phyloP scores from a whole-genome alignment of 1,139 yeast genomes.

The Debaryomyces singareniensis region DNA sequence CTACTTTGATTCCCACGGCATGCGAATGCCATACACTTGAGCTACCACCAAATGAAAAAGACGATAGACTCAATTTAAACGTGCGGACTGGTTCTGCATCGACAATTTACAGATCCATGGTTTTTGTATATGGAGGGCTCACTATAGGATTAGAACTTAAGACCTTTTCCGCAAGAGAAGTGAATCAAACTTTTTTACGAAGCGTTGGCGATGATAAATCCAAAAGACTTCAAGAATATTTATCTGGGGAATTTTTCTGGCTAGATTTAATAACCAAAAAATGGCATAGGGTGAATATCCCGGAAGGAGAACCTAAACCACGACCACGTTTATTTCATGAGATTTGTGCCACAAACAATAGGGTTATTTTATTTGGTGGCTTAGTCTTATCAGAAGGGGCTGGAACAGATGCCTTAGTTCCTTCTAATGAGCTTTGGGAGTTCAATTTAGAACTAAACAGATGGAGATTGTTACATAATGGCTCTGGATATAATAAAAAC shows the following conservation, averaged over 20 bases:
- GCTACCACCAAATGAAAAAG: constrained; percentile 42
- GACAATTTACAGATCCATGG: constrained; percentile 48
- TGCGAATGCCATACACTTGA: constrained; percentile 42
- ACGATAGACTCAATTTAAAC: constrained; percentile 44
- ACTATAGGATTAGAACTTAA: constrained; percentile 48
- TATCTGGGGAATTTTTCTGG: constrained; percentile 52
- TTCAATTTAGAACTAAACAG: constrained; percentile 43
- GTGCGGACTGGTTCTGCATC: constrained; percentile 65
- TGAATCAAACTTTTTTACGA: constrained; percentile 19
- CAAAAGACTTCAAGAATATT: constrained; percentile 32
- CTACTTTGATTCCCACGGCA: constrained; percentile 42
- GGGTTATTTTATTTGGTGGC: constrained; percentile 61
- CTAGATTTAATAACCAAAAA: constrained; percentile 49
- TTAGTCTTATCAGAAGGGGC: constrained; percentile 22
- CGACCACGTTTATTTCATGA: constrained; percentile 57
- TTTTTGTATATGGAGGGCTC: constrained; percentile 66
- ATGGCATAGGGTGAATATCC: constrained; percentile 42
- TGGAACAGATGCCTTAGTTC: constrained; percentile 20
- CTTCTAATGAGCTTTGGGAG: constrained; percentile 63
- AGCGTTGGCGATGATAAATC: constrained; percentile 20
- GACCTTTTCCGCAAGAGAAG: constrained; percentile 28
- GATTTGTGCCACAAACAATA: constrained; percentile 40
- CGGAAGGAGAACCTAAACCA: constrained; percentile 26
- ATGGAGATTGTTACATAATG: constrained; percentile 50
- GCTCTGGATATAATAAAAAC: constrained; percentile 17